These are phyloP conservation scores for Phytopythium litorale DNA, from an alignment of 352 stramenopile genomes.

Conservation along the genomic window DNA sequence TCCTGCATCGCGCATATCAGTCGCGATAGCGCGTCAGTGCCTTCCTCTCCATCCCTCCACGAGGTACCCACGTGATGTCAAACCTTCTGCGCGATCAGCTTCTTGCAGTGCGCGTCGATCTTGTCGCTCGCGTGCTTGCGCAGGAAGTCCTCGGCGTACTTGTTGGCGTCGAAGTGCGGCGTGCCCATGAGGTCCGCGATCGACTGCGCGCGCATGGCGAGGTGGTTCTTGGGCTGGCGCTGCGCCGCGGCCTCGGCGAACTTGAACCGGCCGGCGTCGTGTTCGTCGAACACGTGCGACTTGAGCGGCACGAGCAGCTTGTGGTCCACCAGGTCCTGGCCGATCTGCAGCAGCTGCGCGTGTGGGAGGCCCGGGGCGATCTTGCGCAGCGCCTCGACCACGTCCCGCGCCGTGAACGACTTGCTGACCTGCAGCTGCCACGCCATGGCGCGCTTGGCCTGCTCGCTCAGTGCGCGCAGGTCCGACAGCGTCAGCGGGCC, in stretches of 20 bases:
- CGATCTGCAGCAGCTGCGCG: conserved; percentile 44
- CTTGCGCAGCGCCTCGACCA: conserved; percentile 58
- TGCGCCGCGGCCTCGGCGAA: conserved; percentile 40
- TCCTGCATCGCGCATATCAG: conserved; percentile 26
- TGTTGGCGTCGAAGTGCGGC: conserved; percentile 55
- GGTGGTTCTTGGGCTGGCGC: conserved; percentile 65
- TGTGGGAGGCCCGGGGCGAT: conserved; percentile 30
- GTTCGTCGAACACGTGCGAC: conserved; percentile 70
- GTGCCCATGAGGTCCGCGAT: conserved; percentile 82
- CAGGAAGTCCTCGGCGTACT: conserved; percentile 79
- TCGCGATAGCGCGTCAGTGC: no score
- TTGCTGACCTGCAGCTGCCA: conserved; percentile 77
- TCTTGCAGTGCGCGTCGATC: conserved; percentile 72
- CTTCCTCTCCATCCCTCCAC: not conserved
- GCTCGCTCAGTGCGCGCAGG: conserved; percentile 52
- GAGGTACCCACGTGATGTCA: not conserved
- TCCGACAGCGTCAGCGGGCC: conserved; percentile 14
- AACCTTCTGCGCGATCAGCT: conserved; percentile 69
- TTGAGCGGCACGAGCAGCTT: conserved; percentile 74
- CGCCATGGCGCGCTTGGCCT: conserved; percentile 69
- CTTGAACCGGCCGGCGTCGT: conserved; percentile 50
- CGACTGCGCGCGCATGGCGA: conserved; percentile 61
- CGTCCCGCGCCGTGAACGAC: conserved; percentile 64
- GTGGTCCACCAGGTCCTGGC: conserved; percentile 63
- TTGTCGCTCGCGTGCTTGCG: conserved; percentile 70